Evolutionary conservation across 1,284 basidiomycete species (phyloP), one percentile per base, ranked within the genome.

Genomic region (Apiotrichum domesticum): DNA sequence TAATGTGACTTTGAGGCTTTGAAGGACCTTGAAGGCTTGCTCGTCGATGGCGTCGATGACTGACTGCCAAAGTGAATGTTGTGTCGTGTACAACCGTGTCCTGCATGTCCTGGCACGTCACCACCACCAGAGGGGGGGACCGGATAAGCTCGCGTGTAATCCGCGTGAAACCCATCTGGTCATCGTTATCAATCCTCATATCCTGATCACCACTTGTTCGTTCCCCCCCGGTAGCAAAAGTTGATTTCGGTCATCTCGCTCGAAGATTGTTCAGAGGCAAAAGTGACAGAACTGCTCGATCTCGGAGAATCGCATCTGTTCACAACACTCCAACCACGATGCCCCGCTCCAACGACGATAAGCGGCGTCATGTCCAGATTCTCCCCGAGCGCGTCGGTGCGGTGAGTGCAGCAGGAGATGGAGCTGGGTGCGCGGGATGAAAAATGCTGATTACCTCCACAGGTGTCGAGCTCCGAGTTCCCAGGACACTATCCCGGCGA

Each of bases 331-430:
- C 44, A 29, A 40, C 29, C 51, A 56, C 43, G 47, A 65, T 63
- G 66, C 51, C 63, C 13, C 56, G 65, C 42, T 62, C 56, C 6
- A 59, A 61, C 56, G 65, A 73, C 55, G 67, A 79, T 57, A 55
- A 71, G 21, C 67, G 78, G 60, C 71, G 79, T 52, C 84, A 85
- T 65, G 84, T 87, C 34, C 80, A 81, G 58, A 75, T 86, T 11
- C 78, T 82, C 44, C 82, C 85, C 40, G 90, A 93, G 69, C 82
- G 85, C n/a, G 82, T 90, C 7, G 84, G 85, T 3, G 78, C 70
- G 49, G 77, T 78, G 37, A 56, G 76, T 49, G 13, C 29, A 40
- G 47, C 8, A n/a, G 14, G 3, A 43, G 6, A 6, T 6, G 13
- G 10, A 13, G 10, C 46, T 3, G 41, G 41, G 7, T 40, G 14